Evolutionary conservation across 768 basidiomycete species (phyloP), one percentile per base, ranked within the genome.

Genomic region (Lactarius hatsudake): DNA sequence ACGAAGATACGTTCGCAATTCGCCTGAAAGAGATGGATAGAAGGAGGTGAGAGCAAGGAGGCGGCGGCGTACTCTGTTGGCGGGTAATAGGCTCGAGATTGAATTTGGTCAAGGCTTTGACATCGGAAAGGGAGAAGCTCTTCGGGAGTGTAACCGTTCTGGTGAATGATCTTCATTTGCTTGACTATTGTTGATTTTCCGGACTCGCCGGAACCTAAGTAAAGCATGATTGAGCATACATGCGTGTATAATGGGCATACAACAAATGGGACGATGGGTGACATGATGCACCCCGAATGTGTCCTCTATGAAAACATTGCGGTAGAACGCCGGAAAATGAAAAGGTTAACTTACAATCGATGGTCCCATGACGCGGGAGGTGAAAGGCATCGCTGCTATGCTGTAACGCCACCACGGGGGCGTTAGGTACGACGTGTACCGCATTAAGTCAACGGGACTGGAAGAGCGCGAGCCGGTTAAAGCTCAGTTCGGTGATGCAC

Each of bases 111-210:
- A 96, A 90, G 38, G 92, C 93, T 45, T 88, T 80, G 38, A 96
- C 84, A 84, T 23, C 90, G 82, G 79, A 86, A 96, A 3, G 86
- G 82, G 67, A 88, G 81, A 34, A 48, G 45, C 32, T 12, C 48
- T 3, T 51, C 5, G 45, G 93, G 77, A 2, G 88, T 85, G 78
- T 94, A 98, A 15, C 96, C 96, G 69, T 89, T 87, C 76, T 96
- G 92, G 76, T 98, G 92, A 59, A 98, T 95, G 65, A 98, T 96
- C 83, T 96, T 97, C 95, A 98, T 97, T 77, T 98, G 96, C 76
- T 98, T 98, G 42, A 97, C 94, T 70, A 98, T 94, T 0, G 96
- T 98, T 5, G 87, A 89, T 79, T 98, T 98, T 6, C 96, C 96
- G 0, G 91, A 93, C 80, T 96, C 94, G 72, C 96, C 94, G 18